phyloP scores from a whole-genome alignment of 345 rosid genomes.

The Arabidopsis arenosa region DNA sequence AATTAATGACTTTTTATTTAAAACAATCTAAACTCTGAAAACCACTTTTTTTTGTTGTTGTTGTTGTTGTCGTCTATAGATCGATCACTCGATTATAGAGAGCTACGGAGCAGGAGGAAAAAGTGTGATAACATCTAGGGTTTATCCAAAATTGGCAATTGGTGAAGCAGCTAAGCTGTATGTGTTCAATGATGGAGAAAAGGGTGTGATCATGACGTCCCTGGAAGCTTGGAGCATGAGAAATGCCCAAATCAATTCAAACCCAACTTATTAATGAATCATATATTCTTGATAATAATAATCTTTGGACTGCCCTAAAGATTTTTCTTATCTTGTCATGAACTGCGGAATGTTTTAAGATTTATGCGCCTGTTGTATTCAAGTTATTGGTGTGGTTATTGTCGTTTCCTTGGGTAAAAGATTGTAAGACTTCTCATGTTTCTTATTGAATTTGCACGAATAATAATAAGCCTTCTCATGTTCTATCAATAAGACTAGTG shows the following conservation, averaged over 20 bases:
- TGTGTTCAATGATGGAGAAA: conserved; percentile 59
- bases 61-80: conserved; percentile 36
- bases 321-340: conserved; percentile 8
- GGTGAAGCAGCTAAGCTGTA: conserved; percentile 49
- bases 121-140: conserved; percentile 64
- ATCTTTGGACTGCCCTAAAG: conserved; percentile 22
- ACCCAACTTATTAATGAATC: neutral
- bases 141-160: conserved; percentile 57
- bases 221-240: conserved; percentile 75
- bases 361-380: neutral
- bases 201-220: conserved; percentile 45
- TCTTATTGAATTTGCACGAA: neutral
- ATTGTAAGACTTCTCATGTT: neutral
- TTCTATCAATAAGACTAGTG: no score
- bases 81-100: conserved; percentile 59
- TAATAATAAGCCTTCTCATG: neutral
- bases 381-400: neutral
- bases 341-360: neutral
- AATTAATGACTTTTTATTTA: neutral
- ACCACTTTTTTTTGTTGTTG: neutral
- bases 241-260: conserved; percentile 48
- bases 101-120: conserved; percentile 64
- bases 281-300: neutral
- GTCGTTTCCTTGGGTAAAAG: neutral
- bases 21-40: neutral